phyloP scores from a whole-genome alignment of 2,329 filamentous ascomycete species.

The Aureobasidium sp. region DNA sequence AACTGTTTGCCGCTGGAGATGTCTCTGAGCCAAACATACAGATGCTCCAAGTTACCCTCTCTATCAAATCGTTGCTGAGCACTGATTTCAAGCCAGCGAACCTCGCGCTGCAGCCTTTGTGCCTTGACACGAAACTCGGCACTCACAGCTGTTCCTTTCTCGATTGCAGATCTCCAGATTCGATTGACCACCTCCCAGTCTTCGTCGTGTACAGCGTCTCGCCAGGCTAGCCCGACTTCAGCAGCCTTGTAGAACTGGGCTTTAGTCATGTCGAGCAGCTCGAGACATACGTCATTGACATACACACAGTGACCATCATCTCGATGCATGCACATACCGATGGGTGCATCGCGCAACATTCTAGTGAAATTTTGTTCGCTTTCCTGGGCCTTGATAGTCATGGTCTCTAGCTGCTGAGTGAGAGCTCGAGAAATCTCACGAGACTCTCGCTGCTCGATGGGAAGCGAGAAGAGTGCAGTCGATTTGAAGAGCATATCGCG shows the following conservation, averaged over 20 bases:
- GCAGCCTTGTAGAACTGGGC: constrained; percentile 16
- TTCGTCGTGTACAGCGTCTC: not conserved
- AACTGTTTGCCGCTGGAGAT: not conserved
- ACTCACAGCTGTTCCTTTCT: not conserved
- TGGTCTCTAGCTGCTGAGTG: constrained; percentile 29
- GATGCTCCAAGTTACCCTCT: not conserved
- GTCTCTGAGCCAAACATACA: constrained; percentile 2
- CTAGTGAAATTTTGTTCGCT: constrained; percentile 34
- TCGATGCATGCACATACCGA: constrained; percentile 28
- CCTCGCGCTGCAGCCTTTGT: not conserved
- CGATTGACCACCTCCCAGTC: not conserved
- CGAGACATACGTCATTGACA: constrained; percentile 35
- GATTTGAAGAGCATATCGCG: constrained; percentile 33
- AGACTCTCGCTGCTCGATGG: constrained; percentile 14
- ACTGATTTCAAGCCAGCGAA: not conserved
- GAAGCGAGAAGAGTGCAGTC: constrained; percentile 29
- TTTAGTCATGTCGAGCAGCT: constrained; percentile 27
- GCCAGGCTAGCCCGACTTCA: constrained; percentile 21
- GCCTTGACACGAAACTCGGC: constrained; percentile 11
- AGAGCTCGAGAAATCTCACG: constrained; percentile 32
- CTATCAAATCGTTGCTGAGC: not conserved
- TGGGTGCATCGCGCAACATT: constrained; percentile 33
- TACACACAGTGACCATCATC: constrained; percentile 30
- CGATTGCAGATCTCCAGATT: not conserved
- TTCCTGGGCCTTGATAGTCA: constrained; percentile 27